Evolutionary conservation across 2,329 filamentous ascomycete species (phyloP).

Genomic region (Alternaria brassicae): DNA sequence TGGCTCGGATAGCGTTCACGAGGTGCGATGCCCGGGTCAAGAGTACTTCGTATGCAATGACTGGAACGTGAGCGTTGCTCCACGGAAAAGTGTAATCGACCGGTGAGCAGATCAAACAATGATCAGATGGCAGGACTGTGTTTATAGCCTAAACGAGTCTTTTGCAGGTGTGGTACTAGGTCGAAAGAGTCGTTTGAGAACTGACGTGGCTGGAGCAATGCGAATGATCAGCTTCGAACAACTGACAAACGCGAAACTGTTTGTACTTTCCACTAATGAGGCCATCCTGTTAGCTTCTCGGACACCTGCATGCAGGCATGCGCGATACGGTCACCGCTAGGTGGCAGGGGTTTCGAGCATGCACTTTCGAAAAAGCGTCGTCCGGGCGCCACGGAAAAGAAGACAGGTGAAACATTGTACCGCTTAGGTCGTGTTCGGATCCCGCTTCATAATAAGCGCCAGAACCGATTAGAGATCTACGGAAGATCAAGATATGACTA

Average conservation of each 20-base stretch:
- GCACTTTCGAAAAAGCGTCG: constrained; percentile 6
- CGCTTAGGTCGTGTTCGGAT: constrained; percentile 4
- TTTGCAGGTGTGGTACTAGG: neutral
- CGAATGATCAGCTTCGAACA: constrained; percentile 3
- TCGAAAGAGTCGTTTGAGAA: neutral
- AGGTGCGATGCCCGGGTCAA: neutral
- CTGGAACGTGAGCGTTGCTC: constrained; percentile 6
- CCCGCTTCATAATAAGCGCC: constrained; percentile 11
- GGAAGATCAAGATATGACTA: neutral
- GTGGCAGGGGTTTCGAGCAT: constrained; percentile 11
- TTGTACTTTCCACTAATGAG: constrained; percentile 7
- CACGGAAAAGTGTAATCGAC: neutral
- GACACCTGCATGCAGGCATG: constrained; percentile 13
- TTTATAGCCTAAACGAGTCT: constrained; percentile 28
- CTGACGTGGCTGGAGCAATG: constrained; percentile 13
- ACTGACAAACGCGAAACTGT: constrained; percentile 4
- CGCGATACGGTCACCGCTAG: constrained; percentile 6
- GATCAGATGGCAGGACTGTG: constrained; percentile 13
- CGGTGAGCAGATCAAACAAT: constrained; percentile 13
- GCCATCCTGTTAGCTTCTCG: constrained; percentile 2
- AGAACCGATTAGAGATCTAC: neutral
- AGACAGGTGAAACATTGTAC: constrained; percentile 24
- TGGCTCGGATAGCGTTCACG: neutral
- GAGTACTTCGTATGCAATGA: neutral
- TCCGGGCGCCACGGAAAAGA: constrained; percentile 8